Base-by-base conservation (phyloP, 768 basidiomycete genomes). In the Phallus indusiatus region DNA sequence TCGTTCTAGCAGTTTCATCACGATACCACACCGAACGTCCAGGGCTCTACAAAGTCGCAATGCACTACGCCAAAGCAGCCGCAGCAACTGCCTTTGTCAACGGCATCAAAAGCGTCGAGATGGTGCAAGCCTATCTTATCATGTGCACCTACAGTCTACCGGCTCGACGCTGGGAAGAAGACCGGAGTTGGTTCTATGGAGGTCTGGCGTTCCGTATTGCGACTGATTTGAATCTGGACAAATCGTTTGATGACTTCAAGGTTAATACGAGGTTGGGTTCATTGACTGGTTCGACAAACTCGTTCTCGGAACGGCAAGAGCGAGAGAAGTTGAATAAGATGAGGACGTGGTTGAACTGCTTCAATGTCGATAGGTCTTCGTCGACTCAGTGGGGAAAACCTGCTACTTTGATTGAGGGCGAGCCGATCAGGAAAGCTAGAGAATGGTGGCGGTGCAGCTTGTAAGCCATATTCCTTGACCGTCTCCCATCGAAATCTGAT, bases 361-460 rank as follows among this genome's bases (percentile, higher is more conserved):
- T 81, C 67, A 83, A 85, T 62, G 79, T 86, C 56, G 89, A 91
- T 66, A 81, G 83, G 6, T 86, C 85, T 35, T 78, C 85, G 64
- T 81, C 85, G n/a, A 82, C 83, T 49, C 82, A 89, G 67, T 84
- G 85, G 65, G 88, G 87, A 11, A 89, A 88, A 65, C 78, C 84
- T 48, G 81, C 82, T 49, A 84, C 85, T 73, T 73, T 88, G 16
- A 73, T 72, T 42, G 74, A 83, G 34, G 83, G 88, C 64, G 83
- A 88, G 67, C 78, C 75, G 53, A 64, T 81, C 47, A 42, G 42
- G 42, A 42, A 42, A n/a, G 42, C 42, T 42, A 42, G n/a, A 11
- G 42, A 42, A n/a, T 42, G 42, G 42, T 42, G 42, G 42, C 4
- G 42, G 42, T 42, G 42, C n/a, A 42, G 42, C n/a, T 42, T 42